A percentile compares a stretch with the other conserved stretches of the same genome.
Conservation (phyloP, 805 yeast species). For the Zygosaccharomyces bisporus region DNA sequence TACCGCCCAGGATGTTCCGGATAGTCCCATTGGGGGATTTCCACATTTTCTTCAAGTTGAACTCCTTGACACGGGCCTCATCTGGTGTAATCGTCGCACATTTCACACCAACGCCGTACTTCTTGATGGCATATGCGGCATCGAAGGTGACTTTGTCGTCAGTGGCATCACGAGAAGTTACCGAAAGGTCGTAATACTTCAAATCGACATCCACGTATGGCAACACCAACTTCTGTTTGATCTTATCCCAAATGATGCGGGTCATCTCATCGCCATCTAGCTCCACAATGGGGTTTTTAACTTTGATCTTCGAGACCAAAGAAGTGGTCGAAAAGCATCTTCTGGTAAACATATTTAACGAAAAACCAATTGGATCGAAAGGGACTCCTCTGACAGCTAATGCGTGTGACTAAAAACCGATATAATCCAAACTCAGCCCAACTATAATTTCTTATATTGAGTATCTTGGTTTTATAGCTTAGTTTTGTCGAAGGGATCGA, state of each 20-base stretch:
- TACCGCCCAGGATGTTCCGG: constrained; percentile 76
- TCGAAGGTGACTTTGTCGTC: constrained; percentile 72
- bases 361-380: neutral
- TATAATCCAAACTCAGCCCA: no score
- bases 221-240: constrained; percentile 60
- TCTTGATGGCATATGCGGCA: constrained; percentile 69
- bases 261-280: constrained; percentile 87
- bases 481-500: neutral
- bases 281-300: constrained; percentile 70
- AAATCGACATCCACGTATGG: constrained; percentile 72
- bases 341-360: constrained; percentile 20
- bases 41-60: constrained; percentile 75
- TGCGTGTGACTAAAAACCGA: neutral
- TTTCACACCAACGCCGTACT: constrained; percentile 77
- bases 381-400: neutral
- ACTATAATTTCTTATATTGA: no score
- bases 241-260: constrained; percentile 74
- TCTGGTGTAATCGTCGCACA: constrained; percentile 87
- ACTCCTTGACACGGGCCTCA: constrained; percentile 74
- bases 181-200: constrained; percentile 71
- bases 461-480: neutral
- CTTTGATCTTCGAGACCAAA: constrained; percentile 54
- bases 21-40: constrained; percentile 82
- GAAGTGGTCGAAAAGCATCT: constrained; percentile 30
- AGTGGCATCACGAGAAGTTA: constrained; percentile 64